Base-by-base conservation (phyloP, 208 protist species). In the Trypanosomatidae sp. region DNA sequence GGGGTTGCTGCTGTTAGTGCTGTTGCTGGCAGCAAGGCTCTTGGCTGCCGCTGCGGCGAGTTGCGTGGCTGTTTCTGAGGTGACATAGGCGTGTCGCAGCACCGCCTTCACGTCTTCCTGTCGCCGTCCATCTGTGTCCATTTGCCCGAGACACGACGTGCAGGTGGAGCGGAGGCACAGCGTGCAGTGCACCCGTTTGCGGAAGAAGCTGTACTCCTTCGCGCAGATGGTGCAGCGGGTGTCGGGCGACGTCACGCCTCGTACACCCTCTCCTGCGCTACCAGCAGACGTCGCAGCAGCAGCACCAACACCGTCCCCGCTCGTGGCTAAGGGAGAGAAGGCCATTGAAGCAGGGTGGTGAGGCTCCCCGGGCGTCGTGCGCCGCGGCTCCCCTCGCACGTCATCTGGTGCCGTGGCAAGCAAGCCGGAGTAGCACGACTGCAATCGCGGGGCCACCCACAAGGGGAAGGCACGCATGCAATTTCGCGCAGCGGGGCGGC, bases 121-220 rank as follows among this genome's bases (percentile, higher is more conserved):
- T 6, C 56, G 78, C 13, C 71, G 68, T n/a, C 74, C 71, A 15
- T 77, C 77, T 28, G 79, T 70, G n/a, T 91, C 85, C 58, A 95
- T 82, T 33, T 75, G 65, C 46, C 78, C 70, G 22, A 94, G 80
- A 68, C 91, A 95, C 1, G 85, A 87, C 15, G 74, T 69, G 72
- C 91, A 95, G 52, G 77, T 77, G 7, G 75, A 81, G 36, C 87
- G 86, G 30, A 89, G 73, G 66, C 91, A 96, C 58, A 94, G 50
- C 4, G 80, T 82, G 67, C 91, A 96, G 39, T 68, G 70, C n/a
- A 62, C 49, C 17, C 82, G 81, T 55, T 87, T 85, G 7, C 91
- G 83, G 74, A 93, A 96, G 67, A 96, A 88, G 39, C 79, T 86
- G 80, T 89, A 96, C 28, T 82, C 77, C 56, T 87, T 91, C 7